phyloP scores from a whole-genome alignment of 2,329 filamentous ascomycete species.

The Fusarium kyushuense region DNA sequence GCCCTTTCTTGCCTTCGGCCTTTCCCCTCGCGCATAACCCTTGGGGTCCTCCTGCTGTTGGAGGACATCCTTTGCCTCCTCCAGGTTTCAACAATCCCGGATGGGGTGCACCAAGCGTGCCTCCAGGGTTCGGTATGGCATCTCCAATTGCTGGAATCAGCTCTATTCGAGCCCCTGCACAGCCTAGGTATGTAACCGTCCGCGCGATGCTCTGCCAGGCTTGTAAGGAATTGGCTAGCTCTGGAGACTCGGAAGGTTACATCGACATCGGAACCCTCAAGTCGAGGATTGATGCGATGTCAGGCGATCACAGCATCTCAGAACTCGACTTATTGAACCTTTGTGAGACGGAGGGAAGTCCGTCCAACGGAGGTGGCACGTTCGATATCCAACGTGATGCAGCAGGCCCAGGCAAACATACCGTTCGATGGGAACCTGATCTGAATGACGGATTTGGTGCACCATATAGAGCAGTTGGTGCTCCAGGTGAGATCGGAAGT shows the following conservation, averaged over 20 bases:
- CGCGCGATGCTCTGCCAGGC: constrained; percentile 81
- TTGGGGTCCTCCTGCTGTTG: constrained; percentile 56
- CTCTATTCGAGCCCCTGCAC: constrained; percentile 54
- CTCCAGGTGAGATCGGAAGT: constrained; percentile 78
- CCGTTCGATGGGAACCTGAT: constrained; percentile 69
- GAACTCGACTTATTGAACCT: constrained; percentile 81
- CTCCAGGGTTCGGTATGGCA: constrained; percentile 52
- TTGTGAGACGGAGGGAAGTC: constrained; percentile 90
- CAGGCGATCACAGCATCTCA: constrained; percentile 52
- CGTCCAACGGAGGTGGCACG: constrained; percentile 88
- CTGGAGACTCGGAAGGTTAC: constrained; percentile 69
- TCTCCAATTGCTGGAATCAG: constrained; percentile 50
- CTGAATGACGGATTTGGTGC: constrained; percentile 57
- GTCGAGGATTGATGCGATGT: constrained; percentile 71
- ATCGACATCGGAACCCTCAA: constrained; percentile 77
- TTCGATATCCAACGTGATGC: constrained; percentile 75
- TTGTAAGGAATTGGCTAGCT: constrained; percentile 71
- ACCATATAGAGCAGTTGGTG: constrained; percentile 62
- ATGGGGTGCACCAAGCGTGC: constrained; percentile 53
- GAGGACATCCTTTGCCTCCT: constrained; percentile 57
- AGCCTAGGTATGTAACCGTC: constrained; percentile 75
- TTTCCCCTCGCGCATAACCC: constrained; percentile 55
- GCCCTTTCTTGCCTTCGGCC: constrained; percentile 58
- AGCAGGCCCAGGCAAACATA: constrained; percentile 53
- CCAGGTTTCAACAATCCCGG: constrained; percentile 60